Percentiles rank a stretch among this genome's conserved stretches.
phyloP scores from a whole-genome alignment of 768 basidiomycete species.

The Hydnomerulius pinastri region DNA sequence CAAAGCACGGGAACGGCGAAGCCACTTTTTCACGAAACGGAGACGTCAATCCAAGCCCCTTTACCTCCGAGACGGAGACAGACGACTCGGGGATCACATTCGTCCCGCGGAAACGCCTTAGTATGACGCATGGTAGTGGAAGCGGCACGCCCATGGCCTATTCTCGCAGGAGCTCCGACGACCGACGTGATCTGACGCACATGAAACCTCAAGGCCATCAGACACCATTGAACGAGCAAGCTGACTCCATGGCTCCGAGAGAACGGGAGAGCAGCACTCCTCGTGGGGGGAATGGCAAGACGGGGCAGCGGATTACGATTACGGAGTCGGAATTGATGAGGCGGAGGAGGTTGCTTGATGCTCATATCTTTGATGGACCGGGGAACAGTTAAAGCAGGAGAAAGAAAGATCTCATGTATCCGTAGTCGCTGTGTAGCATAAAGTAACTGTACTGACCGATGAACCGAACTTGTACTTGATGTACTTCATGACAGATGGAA shows the following conservation, averaged over 20 bases:
- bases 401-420: background rate
- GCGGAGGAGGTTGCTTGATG: slow-evolving; percentile 73
- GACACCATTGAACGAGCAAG: slow-evolving; percentile 13
- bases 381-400: background rate
- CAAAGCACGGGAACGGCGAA: slow-evolving; percentile 16
- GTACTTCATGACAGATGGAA: too few relatives aligned
- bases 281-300: slow-evolving; percentile 38
- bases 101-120: slow-evolving; percentile 54
- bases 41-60: slow-evolving; percentile 27
- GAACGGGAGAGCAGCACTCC: slow-evolving; percentile 34
- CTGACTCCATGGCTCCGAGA: background rate
- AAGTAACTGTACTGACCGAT: background rate
- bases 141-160: slow-evolving; percentile 27
- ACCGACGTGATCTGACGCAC: slow-evolving; percentile 11
- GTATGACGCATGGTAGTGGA: slow-evolving; percentile 9
- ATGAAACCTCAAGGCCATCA: slow-evolving; percentile 18
- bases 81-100: slow-evolving; percentile 75
- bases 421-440: background rate
- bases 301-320: slow-evolving; percentile 72
- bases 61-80: slow-evolving; percentile 60
- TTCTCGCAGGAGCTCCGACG: slow-evolving; percentile 23
- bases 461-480: background rate
- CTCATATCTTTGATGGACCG: slow-evolving; percentile 55
- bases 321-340: slow-evolving; percentile 79
- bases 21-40: background rate